Evolutionary conservation across 1,139 yeast species (phyloP).

Genomic region (Geotrichum candidum): DNA sequence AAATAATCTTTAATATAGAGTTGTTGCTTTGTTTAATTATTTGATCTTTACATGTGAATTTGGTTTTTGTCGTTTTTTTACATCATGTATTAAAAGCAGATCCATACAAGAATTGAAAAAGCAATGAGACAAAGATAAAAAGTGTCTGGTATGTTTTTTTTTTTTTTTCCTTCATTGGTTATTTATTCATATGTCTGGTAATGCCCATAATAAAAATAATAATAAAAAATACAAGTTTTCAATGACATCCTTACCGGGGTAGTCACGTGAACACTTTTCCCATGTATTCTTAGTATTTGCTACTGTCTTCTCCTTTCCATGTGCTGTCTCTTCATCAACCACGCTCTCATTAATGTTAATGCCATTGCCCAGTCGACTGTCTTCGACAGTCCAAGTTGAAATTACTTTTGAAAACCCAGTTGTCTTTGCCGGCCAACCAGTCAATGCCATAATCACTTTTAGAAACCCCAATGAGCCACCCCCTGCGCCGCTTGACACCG

Average conservation of each 20-base stretch:
- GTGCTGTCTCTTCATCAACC: neutral
- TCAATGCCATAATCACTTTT: slow-evolving; percentile 33
- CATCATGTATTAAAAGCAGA: too few relatives aligned
- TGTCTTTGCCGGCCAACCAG: slow-evolving; percentile 39
- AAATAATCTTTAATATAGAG: neutral
- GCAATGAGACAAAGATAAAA: too few relatives aligned
- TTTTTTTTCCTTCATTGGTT: too few relatives aligned
- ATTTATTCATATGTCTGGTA: too few relatives aligned
- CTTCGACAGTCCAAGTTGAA: slow-evolving; percentile 32
- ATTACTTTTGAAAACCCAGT: slow-evolving; percentile 38
- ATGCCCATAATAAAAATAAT: too few relatives aligned
- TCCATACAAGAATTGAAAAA: too few relatives aligned
- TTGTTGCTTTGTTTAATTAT: too few relatives aligned
- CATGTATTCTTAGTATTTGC: neutral
- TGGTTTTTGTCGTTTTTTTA: too few relatives aligned
- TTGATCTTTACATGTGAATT: too few relatives aligned
- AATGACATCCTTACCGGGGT: too few relatives aligned
- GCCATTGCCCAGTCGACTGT: slow-evolving; percentile 2
- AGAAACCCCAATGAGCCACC: slow-evolving; percentile 23
- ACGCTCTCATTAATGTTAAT: slow-evolving; percentile 1
- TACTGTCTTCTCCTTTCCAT: neutral
- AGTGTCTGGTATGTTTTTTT: too few relatives aligned
- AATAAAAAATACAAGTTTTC: too few relatives aligned
- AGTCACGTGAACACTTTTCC: neutral
- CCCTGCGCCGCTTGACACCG: slow-evolving; percentile 1